A percentile compares a stretch with the other conserved stretches of the same genome.
Conservation (phyloP, 495 filamentous ascomycete species). For the Penicillium fimorum region DNA sequence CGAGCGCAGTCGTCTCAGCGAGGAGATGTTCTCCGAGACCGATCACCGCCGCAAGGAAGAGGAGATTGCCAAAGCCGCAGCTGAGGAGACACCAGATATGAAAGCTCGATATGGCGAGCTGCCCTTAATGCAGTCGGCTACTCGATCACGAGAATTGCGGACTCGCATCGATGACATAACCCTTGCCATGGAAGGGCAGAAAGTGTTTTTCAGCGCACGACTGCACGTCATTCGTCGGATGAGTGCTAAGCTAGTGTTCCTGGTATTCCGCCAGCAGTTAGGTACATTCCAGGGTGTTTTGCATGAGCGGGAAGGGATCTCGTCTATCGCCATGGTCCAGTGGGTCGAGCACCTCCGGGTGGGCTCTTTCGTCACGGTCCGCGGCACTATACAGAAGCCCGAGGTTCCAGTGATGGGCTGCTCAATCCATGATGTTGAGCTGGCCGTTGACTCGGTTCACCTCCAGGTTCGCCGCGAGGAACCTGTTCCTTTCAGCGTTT, state of each 20-base stretch:
- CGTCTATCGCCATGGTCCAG: constrained; percentile 58
- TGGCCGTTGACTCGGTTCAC: constrained; percentile 49
- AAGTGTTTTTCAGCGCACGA: constrained; percentile 73
- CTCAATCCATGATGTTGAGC: constrained; percentile 56
- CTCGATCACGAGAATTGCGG: constrained; percentile 39
- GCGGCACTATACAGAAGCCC: constrained; percentile 61
- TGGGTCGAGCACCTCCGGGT: constrained; percentile 69
- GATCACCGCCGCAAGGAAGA: constrained; percentile 42
- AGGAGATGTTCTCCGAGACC: constrained; percentile 53
- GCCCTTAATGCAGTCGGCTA: constrained; percentile 50
- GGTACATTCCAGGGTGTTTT: constrained; percentile 74
- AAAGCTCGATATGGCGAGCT: constrained; percentile 59
- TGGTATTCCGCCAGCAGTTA: constrained; percentile 80
- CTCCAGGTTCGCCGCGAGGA: constrained; percentile 57
- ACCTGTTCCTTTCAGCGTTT: constrained; percentile 60
- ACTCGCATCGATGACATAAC: constrained; percentile 52
- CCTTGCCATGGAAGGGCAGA: constrained; percentile 61
- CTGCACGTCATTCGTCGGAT: constrained; percentile 81
- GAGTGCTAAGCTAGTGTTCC: constrained; percentile 84
- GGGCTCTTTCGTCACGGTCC: constrained; percentile 64
- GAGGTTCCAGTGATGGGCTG: constrained; percentile 56
- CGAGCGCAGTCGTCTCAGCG: constrained; percentile 47
- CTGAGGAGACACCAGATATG: constrained; percentile 51
- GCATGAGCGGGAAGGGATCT: constrained; percentile 53
- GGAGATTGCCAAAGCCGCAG: constrained; percentile 39